Percentiles rank a stretch among this genome's conserved stretches.
Conservation (phyloP, 83 land plant species). For the Thuja plicata region DNA sequence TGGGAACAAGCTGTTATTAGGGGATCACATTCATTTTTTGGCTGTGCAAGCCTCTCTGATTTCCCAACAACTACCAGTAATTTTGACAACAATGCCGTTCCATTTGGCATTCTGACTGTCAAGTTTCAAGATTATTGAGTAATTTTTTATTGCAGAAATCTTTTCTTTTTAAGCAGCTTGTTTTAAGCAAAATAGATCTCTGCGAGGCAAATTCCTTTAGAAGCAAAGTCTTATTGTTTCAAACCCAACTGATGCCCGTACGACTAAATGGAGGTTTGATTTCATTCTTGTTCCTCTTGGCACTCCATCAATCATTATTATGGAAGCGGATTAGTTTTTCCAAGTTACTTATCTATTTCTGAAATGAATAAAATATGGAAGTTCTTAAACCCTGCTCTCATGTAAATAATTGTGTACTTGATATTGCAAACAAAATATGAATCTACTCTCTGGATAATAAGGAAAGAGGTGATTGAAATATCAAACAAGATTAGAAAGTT, state of each 20-base stretch:
- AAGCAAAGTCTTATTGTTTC: background rate
- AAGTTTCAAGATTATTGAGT: background rate
- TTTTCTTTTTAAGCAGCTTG: background rate
- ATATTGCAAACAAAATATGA: background rate
- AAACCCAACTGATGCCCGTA: background rate
- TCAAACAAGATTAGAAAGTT: background rate
- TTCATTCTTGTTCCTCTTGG: background rate
- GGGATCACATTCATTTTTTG: background rate
- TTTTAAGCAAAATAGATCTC: background rate
- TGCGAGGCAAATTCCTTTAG: background rate
- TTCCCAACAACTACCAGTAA: background rate
- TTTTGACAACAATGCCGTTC: background rate
- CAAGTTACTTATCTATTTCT: background rate
- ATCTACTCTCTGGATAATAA: background rate
- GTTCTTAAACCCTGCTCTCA: background rate
- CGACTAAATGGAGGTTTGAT: background rate
- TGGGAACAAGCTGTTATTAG: background rate
- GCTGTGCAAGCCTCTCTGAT: background rate
- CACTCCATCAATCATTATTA: background rate
- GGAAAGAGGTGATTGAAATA: background rate
- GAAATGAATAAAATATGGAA: background rate
- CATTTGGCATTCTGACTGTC: background rate
- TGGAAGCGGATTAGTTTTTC: background rate
- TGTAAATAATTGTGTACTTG: background rate
- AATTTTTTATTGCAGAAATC: background rate